These are phyloP conservation scores for Elymus sibiricus DNA, from an alignment of 176 grass and related monocot species.

Conservation along the genomic window DNA sequence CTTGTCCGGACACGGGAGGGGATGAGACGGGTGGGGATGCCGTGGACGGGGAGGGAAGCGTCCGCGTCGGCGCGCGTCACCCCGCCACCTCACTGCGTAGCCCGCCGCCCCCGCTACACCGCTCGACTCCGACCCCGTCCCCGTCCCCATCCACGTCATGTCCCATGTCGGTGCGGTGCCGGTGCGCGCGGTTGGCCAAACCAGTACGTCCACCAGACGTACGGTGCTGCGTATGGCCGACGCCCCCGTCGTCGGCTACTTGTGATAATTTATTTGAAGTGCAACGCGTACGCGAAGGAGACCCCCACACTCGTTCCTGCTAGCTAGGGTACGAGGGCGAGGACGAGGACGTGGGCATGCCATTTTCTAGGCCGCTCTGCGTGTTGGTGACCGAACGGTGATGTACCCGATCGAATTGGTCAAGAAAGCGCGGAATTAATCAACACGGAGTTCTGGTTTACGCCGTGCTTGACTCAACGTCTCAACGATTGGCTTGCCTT, in stretches of 20 bases:
- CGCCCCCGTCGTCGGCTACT: too few species aligned
- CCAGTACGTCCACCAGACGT: conserved; percentile 24
- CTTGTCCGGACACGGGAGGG: conserved; percentile 8
- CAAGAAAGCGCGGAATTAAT: neutral
- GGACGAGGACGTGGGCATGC: neutral
- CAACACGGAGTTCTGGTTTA: neutral
- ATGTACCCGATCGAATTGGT: neutral
- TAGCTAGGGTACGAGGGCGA: neutral
- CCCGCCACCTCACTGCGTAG: neutral
- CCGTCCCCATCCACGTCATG: too few species aligned
- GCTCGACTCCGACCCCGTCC: too few species aligned
- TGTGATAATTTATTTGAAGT: too few species aligned
- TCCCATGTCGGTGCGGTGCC: conserved; percentile 32
- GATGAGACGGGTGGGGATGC: conserved; percentile 23
- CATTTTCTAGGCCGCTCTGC: neutral
- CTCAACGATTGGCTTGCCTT: too few species aligned
- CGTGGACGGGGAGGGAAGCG: conserved; percentile 47
- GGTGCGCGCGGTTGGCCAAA: conserved; percentile 9
- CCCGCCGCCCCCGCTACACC: neutral
- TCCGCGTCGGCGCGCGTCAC: conserved; percentile 48
- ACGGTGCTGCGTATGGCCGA: neutral
- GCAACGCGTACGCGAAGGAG: neutral
- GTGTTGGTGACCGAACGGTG: neutral
- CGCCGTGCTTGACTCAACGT: neutral
- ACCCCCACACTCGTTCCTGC: neutral